Base-by-base conservation (phyloP, 2,329 filamentous ascomycete species). In the Ascochyta viciae-villosae region DNA sequence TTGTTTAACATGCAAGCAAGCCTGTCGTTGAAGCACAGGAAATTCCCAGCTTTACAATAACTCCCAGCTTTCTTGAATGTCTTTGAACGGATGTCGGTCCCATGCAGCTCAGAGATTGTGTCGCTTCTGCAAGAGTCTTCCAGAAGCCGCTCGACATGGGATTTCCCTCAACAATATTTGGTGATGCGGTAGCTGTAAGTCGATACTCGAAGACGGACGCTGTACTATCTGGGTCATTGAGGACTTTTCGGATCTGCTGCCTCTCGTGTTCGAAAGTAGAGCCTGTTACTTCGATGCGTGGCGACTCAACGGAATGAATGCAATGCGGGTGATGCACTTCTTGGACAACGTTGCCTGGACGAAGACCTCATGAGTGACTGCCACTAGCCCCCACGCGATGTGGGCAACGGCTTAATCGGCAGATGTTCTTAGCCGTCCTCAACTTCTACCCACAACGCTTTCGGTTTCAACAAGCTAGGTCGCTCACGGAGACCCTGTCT, bases 381-480 rank as follows among this genome's bases (percentile, higher is more conserved):
- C 23, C 33, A 19, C 34, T 43, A 48, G 43, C 40, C 38, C 19
- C 15, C 31, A 43, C 19, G 31, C 37, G 31, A 38, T 35, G 42
- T 27, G 24, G 10, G 37, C 24, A 19, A 24, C 53, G 42, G 53
- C 37, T 47, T 38, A 31, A 51, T 47, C 47, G 47, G 42, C 53
- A 48, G 16, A 42, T 23, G 23, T 27, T 24, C 37, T 34, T 39
- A 42, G n/a, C 33, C 22, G 19, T 29, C 41, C 40, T 31, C 29
- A 23, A 15, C 31, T 35, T 50, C 41, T 31, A 33, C 9, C 19
- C 38, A 33, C 38, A 47, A 50, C 46, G 29, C 24, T 12, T 42
- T 42, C 47, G 37, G 47, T 47, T 50, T 43, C 31, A 51, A 50
- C 38, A 26, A 43, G 19, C 38, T 22, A 29, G 38, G 46, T 51